Percentiles rank a stretch among this genome's conserved stretches.
Conservation (phyloP, 148 eudicot species). For the Cornus controversa region DNA sequence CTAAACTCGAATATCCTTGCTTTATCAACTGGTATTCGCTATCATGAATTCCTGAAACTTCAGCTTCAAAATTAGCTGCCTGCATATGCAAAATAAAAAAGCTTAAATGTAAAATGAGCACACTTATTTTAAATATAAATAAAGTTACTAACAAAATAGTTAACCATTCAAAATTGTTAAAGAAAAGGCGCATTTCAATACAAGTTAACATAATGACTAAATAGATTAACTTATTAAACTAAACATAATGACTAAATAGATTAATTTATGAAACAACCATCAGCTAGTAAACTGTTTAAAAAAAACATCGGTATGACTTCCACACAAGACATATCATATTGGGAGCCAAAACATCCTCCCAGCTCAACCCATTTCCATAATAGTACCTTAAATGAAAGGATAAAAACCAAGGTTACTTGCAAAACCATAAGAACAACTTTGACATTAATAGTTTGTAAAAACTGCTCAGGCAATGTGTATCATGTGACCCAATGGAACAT, state of each 20-base stretch:
- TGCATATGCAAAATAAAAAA: conserved; percentile 31
- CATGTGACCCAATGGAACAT: background rate
- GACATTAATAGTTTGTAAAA: background rate
- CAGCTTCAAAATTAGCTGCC: conserved; percentile 62
- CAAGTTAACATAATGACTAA: background rate
- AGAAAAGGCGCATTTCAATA: background rate
- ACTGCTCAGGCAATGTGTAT: background rate
- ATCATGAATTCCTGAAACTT: conserved; percentile 51
- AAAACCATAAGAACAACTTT: background rate
- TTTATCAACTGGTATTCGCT: conserved; percentile 51
- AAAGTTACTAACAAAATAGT: background rate
- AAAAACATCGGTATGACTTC: too few species aligned
- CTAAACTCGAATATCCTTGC: conserved; percentile 43
- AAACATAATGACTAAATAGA: too few species aligned
- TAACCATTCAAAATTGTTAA: background rate
- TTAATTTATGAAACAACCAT: too few species aligned
- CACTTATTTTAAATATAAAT: background rate
- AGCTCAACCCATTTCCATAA: background rate
- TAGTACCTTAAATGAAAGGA: background rate
- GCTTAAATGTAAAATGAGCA: background rate
- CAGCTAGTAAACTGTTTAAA: too few species aligned
- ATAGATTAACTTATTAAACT: too few species aligned
- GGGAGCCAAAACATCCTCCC: too few species aligned
- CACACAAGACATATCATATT: background rate
- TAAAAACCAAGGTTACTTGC: background rate